Conservation (phyloP, 2,329 filamentous ascomycete genomes). For the Cordyceps tenuipes region DNA sequence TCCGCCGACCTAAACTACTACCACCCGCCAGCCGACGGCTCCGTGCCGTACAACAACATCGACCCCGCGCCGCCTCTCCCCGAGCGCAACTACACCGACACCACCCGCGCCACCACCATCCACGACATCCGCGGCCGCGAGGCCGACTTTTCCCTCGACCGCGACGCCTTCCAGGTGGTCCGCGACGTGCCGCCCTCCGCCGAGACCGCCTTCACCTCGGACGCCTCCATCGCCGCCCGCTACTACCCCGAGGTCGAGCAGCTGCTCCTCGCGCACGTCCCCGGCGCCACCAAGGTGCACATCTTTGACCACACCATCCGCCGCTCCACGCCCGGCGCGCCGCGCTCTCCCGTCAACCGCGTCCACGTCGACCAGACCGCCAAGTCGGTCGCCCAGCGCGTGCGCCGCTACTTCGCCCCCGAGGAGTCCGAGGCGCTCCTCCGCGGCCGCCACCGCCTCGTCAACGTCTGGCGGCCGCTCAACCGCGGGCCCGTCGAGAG, state of each 20-base stretch:
- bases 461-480: constrained; percentile 77
- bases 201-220: constrained; percentile 55
- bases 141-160: constrained; percentile 56
- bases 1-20: constrained; percentile 59
- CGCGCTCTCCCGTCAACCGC: constrained; percentile 59
- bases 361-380: constrained; percentile 82
- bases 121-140: constrained; percentile 68
- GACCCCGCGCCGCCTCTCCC: constrained; percentile 55
- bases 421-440: constrained; percentile 61
- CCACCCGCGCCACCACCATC: constrained; percentile 46
- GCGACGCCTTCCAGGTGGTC: constrained; percentile 65
- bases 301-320: constrained; percentile 88
- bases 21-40: constrained; percentile 49
- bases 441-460: constrained; percentile 64
- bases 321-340: constrained; percentile 48
- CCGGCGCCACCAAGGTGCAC: constrained; percentile 57
- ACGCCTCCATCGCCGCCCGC: constrained; percentile 56
- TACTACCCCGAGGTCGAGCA: constrained; percentile 84
- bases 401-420: constrained; percentile 53
- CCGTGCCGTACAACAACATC: constrained; percentile 58
- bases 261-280: constrained; percentile 58
- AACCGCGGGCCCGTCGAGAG: constrained; percentile 53
- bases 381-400: constrained; percentile 55
- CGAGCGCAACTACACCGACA: constrained; percentile 54
- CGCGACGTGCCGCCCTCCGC: constrained; percentile 46